phyloP scores from a whole-genome alignment of 2,329 filamentous ascomycete species.

The Bertia moriformis region DNA sequence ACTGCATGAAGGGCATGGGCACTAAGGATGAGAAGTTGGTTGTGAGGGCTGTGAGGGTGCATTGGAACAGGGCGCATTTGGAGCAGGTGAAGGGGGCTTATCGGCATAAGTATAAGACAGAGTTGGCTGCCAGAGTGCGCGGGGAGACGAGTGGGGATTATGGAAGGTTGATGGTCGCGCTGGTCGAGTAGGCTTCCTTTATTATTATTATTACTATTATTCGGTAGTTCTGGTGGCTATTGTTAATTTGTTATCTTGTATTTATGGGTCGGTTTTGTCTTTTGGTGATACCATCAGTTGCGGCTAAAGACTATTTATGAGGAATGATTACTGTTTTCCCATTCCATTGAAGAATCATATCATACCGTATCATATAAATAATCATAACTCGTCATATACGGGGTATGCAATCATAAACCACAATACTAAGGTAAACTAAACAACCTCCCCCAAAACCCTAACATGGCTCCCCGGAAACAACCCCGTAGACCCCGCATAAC shows the following conservation, averaged over 20 bases:
- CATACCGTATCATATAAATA: no score
- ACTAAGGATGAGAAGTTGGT: slow-evolving; percentile 76
- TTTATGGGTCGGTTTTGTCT: no score
- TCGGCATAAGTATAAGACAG: slow-evolving; percentile 52
- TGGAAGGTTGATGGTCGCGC: slow-evolving; percentile 58
- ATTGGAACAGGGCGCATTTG: slow-evolving; percentile 70
- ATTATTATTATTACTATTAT: neutral
- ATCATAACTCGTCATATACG: neutral
- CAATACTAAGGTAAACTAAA: neutral
- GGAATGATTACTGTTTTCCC: no score
- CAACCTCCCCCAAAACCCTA: slow-evolving; percentile 20
- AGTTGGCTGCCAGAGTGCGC: slow-evolving; percentile 55
- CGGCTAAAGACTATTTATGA: no score
- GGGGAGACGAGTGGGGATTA: slow-evolving; percentile 81
- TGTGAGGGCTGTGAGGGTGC: slow-evolving; percentile 60
- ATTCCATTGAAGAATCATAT: no score
- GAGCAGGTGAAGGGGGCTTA: slow-evolving; percentile 69
- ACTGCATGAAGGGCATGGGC: slow-evolving; percentile 71
- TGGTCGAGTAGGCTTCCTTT: slow-evolving; percentile 20
- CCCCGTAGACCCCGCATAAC: slow-evolving; percentile 67
- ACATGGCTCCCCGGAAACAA: slow-evolving; percentile 74
- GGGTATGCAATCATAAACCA: neutral
- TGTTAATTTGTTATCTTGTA: neutral
- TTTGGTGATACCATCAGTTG: no score
- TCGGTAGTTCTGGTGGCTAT: neutral